Evolutionary conservation across 2,329 filamentous ascomycete species (phyloP), one percentile per base, ranked within the genome.

Genomic region (Apiospora rasikravindrae): DNA sequence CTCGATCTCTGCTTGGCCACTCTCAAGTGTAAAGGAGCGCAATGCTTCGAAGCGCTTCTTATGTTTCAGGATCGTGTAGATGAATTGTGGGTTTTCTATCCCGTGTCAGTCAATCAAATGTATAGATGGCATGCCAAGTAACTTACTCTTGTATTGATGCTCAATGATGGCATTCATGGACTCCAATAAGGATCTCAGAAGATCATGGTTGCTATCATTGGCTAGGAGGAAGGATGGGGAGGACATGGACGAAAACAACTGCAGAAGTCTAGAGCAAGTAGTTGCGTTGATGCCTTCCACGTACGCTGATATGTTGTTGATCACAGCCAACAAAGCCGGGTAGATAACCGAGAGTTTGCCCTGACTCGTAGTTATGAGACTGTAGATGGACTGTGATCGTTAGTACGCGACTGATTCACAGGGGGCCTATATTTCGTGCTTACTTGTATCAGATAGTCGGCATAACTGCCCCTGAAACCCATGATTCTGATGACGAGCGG

Each of bases 231-330:
- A 99, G 44, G 93, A 94, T 0, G 96, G 96, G 0, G 95, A 94
- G 11, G 96, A 97, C 93, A 98, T 97, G 45, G 94, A 96, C 5
- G 91, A 90, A 80, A 97, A 97, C 0, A 98, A 86, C 77, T 98
- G 95, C 76, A 98, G 86, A 42, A 98, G 84, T 80, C 95, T 97
- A 1, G 92, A 91, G 79, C 94, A 93, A 22, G 94, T 91, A 3
- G 91, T 88, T 4, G 90, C 86, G 69, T 93, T 94, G 14, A 98
- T 84, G 29, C 92, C 90, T 78, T 96, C 91, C 5, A 96, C 86
- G 79, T 97, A 94, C 22, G 96, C 92, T 14, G 95, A 92, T 74
- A 98, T 91, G 78, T 99, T 99, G 82, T 96, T 96, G 78, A 99
- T 93, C 66, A 98, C 94, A 0, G 96, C 95, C 64, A 99, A 84